Base-by-base conservation (phyloP, 768 basidiomycete genomes). In the Rhodotorula babjevae region DNA sequence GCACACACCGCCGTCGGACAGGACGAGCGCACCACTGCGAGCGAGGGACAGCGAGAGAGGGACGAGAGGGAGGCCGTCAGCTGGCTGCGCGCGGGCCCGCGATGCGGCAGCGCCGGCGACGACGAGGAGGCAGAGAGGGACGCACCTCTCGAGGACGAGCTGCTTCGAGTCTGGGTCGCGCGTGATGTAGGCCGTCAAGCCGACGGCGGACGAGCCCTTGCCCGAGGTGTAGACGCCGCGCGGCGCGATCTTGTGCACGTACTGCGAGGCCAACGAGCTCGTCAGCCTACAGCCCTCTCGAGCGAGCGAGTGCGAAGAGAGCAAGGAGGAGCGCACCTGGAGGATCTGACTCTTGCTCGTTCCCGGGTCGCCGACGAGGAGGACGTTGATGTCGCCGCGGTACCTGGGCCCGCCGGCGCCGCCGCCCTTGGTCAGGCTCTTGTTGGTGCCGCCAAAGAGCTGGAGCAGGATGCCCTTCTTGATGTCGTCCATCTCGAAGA, bases 401-500 rank as follows among this genome's bases (percentile, higher is more conserved):
- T 96, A 99, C 80, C 95, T 85, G 12, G 96, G 95, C 2, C 96
- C 96, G 5, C 95, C 95, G 4, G 89, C 93, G 10, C 95, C 95
- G 18, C 95, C 94, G 64, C 96, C 96, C 67, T 88, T 85, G 3
- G 91, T 86, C 74, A 98, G 91, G 77, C 85, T 93, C 84, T 99
- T 99, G 81, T 97, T 98, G 49, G 96, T 97, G 0, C 96, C 96
- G 7, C 96, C 96, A 81, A 99, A 98, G 36, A 99, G 82, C 81
- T 98, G 95, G 46, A 99, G 83, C 69, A 99, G 80, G 65, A 98
- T 96, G 0, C 96, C 96, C 84, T 98, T 97, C 84, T 99, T 99
- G 70, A 98, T 93, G 79, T 99, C 96, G 36, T 98, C 94, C 91
- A 98, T 90, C 80, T 92, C 91, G 89, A 92, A 98, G 75, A 99